Evolutionary conservation across 768 basidiomycete genomes (phyloP).

Genomic region (Tulasnella sp.): DNA sequence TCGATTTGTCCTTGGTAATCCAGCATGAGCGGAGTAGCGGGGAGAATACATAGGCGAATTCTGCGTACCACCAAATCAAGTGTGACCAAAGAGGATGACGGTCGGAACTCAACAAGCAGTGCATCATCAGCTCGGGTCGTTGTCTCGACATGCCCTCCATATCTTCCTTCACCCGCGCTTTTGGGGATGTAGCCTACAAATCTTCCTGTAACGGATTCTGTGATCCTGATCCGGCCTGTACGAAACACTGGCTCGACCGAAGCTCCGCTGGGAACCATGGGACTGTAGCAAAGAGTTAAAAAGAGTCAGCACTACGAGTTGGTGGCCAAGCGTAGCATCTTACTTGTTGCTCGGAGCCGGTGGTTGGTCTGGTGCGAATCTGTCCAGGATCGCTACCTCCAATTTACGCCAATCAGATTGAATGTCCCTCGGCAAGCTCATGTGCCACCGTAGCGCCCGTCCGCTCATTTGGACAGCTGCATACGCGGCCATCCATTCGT

Average conservation of each 20-base stretch:
- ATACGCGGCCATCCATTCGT: background rate
- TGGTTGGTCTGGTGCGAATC: background rate
- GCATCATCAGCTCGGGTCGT: background rate
- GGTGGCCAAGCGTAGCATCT: background rate
- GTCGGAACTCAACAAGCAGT: background rate
- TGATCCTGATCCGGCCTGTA: background rate
- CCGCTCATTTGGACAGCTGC: background rate
- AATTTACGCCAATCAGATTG: background rate
- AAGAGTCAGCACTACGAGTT: background rate
- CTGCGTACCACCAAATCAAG: background rate
- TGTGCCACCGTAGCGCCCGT: background rate
- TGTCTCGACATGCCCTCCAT: too few relatives aligned
- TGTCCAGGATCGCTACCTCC: background rate
- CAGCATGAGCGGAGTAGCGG: background rate
- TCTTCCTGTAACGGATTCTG: background rate
- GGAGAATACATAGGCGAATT: background rate
- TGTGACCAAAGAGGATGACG: background rate
- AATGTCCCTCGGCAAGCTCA: background rate
- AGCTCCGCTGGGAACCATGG: background rate
- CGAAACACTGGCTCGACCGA: background rate
- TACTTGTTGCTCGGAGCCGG: background rate
- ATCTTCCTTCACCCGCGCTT: background rate
- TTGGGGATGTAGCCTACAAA: background rate
- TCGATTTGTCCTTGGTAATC: background rate
- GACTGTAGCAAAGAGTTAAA: background rate